Base-by-base conservation (phyloP, 352 stramenopile genomes). In the Globisporangium yorkense region DNA sequence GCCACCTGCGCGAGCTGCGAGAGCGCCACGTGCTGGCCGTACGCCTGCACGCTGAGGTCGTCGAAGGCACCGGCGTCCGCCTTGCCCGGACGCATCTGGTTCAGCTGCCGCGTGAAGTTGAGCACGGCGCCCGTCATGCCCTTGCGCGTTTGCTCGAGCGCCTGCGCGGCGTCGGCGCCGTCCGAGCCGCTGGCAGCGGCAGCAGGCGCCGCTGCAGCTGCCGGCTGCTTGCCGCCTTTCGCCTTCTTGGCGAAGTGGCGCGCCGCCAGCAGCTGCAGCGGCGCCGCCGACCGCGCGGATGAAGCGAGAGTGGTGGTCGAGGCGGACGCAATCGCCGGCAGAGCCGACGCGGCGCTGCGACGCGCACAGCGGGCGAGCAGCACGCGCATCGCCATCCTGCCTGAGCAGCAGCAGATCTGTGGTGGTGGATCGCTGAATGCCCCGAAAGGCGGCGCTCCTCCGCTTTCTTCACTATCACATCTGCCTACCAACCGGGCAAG, bases 41-140 rank as follows among this genome's bases (percentile, higher is more conserved):
- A 94, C 57, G 84, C 84, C 61, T 80, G 81, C 53, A 94, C 78
- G 56, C 84, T 73, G 53, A 94, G 71, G 53, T 85, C 74, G 58
- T 94, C 84, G 46, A 94, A 91, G 67, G 92, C 88, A 29, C 84
- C 81, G 29, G 80, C 84, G 57, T 94, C 82, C 18, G 84, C 81
- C 49, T 80, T 80, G 43, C 84, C 82, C 12, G 84, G 81, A 4
- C 84, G 84, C 81, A 94, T 94, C 65, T 90, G 80, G 47, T 61
- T 71, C 46, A 94, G 65, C 56, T 72, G 63, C 40, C 81, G 83
- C 58, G 74, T 91, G 65, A 91, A 89, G 66, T 81, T 88, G 27
- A 88, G 66, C 45, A 94, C 77, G 7, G 74, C 84, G 35, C 84
- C 84, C 18, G 73, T 67, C 84, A 94, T 94, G 66, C 89, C 89